These are phyloP conservation scores for Lithohypha guttulata DNA, from an alignment of 2,329 filamentous ascomycete species.

Conservation along the genomic window DNA sequence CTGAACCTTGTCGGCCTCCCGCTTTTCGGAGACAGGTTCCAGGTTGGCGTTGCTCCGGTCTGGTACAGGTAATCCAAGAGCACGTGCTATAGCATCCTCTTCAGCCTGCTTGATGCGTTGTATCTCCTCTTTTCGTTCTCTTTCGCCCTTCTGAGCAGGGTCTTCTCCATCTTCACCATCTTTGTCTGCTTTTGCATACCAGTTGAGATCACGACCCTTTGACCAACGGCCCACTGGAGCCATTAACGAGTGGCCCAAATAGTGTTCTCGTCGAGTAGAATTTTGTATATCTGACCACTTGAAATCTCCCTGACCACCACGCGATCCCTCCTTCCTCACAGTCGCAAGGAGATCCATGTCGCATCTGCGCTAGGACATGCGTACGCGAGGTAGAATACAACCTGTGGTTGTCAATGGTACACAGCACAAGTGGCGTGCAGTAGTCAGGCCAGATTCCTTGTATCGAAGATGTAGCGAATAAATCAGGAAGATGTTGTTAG, in stretches of 20 bases:
- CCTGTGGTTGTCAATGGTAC: conserved; percentile 7
- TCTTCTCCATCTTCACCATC: conserved; percentile 45
- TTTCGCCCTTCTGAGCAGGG: conserved; percentile 46
- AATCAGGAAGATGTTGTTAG: too few species aligned
- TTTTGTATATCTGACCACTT: conserved; percentile 90
- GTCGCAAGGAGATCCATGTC: conserved; percentile 86
- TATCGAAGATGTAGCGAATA: too few species aligned
- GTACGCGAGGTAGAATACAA: neutral
- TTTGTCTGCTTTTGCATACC: conserved; percentile 53
- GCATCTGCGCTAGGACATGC: neutral
- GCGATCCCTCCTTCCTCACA: conserved; percentile 71
- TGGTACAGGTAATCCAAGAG: conserved; percentile 67
- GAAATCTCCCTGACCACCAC: conserved; percentile 84
- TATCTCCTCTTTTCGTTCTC: conserved; percentile 65
- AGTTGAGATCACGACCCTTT: conserved; percentile 57
- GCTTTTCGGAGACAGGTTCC: conserved; percentile 48
- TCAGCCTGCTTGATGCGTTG: conserved; percentile 79
- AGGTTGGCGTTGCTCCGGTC: conserved; percentile 51
- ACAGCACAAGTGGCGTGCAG: too few species aligned
- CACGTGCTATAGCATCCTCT: conserved; percentile 76
- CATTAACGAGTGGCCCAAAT: conserved; percentile 82
- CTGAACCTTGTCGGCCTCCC: conserved; percentile 45
- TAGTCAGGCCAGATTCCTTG: too few species aligned
- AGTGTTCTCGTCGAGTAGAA: conserved; percentile 79
- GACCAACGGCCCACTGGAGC: conserved; percentile 90